phyloP scores from a whole-genome alignment of 2,329 filamentous ascomycete genomes.

The Colletotrichum simmondsii region DNA sequence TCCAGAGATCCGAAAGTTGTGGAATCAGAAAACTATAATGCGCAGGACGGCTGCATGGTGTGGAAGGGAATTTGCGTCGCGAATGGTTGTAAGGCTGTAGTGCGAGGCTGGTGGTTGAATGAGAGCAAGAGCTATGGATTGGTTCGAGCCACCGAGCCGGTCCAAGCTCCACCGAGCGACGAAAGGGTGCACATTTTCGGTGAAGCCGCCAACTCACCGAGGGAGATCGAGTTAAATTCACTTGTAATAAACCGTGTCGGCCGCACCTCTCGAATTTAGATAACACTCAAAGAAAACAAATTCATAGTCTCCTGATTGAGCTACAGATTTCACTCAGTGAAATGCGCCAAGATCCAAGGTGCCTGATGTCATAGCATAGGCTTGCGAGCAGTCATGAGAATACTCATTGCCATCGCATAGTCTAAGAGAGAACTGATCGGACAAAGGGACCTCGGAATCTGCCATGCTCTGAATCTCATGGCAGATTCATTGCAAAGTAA shows the following conservation, averaged over 20 bases:
- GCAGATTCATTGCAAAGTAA: not conserved
- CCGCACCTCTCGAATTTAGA: not conserved
- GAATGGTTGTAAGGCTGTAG: constrained; percentile 11
- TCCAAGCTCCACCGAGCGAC: constrained; percentile 22
- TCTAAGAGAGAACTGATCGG: not conserved
- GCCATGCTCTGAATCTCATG: not conserved
- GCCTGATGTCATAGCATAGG: not conserved
- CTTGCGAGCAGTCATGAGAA: not conserved
- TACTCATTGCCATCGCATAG: not conserved
- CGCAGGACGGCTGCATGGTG: not conserved
- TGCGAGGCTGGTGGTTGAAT: constrained; percentile 19
- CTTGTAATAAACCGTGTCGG: not conserved
- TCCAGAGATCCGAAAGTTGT: not conserved
- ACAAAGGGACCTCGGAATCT: not conserved
- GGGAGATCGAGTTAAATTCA: not conserved
- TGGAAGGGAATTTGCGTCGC: not conserved
- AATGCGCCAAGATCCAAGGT: not conserved
- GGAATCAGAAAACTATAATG: not conserved
- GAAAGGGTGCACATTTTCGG: not conserved
- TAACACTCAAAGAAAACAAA: too few relatives aligned
- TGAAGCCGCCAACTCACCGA: not conserved
- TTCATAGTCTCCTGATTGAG: not conserved
- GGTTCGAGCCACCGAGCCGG: constrained; percentile 6
- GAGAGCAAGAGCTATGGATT: constrained; percentile 21
- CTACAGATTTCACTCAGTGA: not conserved